Conservation (phyloP, 768 basidiomycete genomes). For the Mycena metata region DNA sequence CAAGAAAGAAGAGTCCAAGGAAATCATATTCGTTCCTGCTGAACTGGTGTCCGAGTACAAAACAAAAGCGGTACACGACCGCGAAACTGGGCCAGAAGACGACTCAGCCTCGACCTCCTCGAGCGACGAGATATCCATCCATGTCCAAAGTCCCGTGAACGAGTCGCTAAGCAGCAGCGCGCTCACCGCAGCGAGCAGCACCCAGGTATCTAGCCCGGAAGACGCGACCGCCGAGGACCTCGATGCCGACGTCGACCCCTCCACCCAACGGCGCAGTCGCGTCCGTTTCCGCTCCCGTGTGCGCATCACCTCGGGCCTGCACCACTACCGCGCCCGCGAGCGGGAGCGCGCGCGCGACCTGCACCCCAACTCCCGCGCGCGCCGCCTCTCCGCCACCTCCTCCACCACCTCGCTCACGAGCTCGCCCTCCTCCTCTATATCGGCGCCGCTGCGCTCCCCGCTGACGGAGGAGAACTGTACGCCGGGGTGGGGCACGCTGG, state of each 20-base stretch:
- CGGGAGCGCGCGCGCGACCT: too few species aligned
- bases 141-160: constrained; percentile 20
- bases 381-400: constrained; percentile 48
- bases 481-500: constrained; percentile 73
- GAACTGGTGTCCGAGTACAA: background rate
- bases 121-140: constrained; percentile 30
- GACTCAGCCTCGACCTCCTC: background rate
- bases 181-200: constrained; percentile 16
- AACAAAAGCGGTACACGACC: background rate
- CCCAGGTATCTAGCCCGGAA: background rate
- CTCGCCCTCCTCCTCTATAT: constrained; percentile 85
- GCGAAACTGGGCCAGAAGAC: too few species aligned
- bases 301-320: constrained; percentile 66
- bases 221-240: constrained; percentile 20
- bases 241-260: constrained; percentile 7
- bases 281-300: constrained; percentile 71
- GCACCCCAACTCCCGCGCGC: background rate
- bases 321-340: constrained; percentile 41
- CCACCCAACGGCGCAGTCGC: constrained; percentile 36
- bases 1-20: constrained; percentile 1
- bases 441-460: constrained; percentile 78
- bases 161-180: constrained; percentile 35
- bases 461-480: constrained; percentile 56
- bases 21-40: background rate
- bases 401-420: constrained; percentile 62